Base-by-base conservation (phyloP, 805 yeast species). In the Lipomyces yamanashiensis region DNA sequence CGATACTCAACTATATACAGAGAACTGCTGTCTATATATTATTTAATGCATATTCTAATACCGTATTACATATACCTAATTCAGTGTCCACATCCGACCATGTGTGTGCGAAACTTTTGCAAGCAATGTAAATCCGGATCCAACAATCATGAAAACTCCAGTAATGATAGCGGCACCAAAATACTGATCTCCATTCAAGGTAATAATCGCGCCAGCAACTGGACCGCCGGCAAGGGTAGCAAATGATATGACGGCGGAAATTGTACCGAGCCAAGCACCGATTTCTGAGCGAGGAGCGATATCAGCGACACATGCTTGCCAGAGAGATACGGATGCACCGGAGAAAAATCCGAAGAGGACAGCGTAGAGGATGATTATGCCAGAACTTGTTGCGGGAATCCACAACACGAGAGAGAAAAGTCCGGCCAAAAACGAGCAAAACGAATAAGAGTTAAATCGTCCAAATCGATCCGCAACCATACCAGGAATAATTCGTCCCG, bases 351-450 rank as follows among this genome's bases (percentile, higher is more conserved):
- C 79, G 50, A 67, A 71, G 3, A 74, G 52, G 21, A 75, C 49
- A 10, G 73, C 72, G 37, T 74, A 68, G 15, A 67, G 70, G 10
- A 74, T 64, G 21, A 76, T 59, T 1, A 37, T 17, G 23, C 43
- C 56, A 23, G 55, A 21, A 12, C 47, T 39, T 0, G 89, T 90
- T n/a, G 86, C 83, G 0, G 92, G 92, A n/a, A 86, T 74, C 92
- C 91, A 87, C 12, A 87, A 69, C 0, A 79, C 79, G 54, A 87
- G 75, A 2, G 84, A 78, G n/a, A 84, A 73, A 0, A 86, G 12
- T 0, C 81, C 76, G n/a, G 83, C 76, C 4, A 84, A 75, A 1
- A 73, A 43, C 13, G 82, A 72, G 77, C 84, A 80, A 2, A 78
- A 51, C 10, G 79, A 72, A 82, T 85, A 83, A 58, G 84, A 79